Conservation (phyloP, 345 rosid genomes). For the Acer campestre region DNA sequence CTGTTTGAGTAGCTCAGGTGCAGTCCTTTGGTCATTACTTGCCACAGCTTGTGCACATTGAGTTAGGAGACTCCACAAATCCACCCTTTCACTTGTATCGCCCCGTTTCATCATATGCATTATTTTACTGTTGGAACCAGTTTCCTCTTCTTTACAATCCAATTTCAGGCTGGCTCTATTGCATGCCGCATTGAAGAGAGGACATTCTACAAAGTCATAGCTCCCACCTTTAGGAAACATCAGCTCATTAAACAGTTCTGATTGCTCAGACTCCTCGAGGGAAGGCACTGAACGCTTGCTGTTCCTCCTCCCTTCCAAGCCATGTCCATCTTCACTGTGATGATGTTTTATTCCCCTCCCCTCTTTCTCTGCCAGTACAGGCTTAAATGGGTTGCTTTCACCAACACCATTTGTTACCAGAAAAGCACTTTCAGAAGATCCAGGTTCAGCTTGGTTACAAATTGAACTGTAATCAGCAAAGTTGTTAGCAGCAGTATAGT, state of each 20-base stretch:
- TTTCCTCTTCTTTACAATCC: not conserved
- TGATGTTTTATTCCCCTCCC: conserved; percentile 40
- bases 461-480: conserved; percentile 8
- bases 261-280: conserved; percentile 42
- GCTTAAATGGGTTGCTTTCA: not conserved
- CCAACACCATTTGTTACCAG: conserved; percentile 10
- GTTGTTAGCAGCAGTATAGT: too few relatives aligned
- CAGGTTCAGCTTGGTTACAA: not conserved
- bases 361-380: not conserved
- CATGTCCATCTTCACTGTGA: conserved; percentile 32
- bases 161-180: not conserved
- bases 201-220: not conserved
- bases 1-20: conserved; percentile 34
- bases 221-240: conserved; percentile 37
- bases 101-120: conserved; percentile 2
- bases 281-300: conserved; percentile 53
- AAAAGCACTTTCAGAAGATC: conserved; percentile 18
- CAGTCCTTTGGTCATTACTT: conserved; percentile 31
- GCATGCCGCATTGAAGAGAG: not conserved
- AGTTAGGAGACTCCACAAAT: conserved; percentile 35
- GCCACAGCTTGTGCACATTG: conserved; percentile 40
- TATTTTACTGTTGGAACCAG: conserved; percentile 16
- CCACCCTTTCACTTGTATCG: conserved; percentile 25
- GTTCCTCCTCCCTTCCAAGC: conserved; percentile 39
- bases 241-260: conserved; percentile 44